Evolutionary conservation across 108 stramenopile species (phyloP).

Genomic region (Cafeteria roenbergensis): DNA sequence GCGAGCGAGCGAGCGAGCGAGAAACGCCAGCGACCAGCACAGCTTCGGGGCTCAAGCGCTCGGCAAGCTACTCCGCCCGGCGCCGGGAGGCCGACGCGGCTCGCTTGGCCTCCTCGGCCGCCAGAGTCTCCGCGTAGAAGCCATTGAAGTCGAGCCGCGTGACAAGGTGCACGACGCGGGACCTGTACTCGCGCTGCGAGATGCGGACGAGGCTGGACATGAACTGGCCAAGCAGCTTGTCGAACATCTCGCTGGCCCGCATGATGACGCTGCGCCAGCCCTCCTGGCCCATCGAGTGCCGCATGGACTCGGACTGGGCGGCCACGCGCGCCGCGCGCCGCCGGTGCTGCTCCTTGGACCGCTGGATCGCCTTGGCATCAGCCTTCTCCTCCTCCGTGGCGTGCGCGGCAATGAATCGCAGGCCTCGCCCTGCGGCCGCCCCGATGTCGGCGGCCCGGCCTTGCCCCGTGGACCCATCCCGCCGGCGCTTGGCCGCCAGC

Average conservation of each 20-base stretch:
- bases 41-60: too few species aligned
- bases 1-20: too few species aligned
- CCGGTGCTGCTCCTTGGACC: neutral
- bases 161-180: constrained; percentile 38
- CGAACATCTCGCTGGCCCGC: constrained; percentile 26
- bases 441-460: too few species aligned
- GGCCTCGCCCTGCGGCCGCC: constrained; percentile 10
- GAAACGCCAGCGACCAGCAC: too few species aligned
- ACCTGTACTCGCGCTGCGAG: constrained; percentile 28
- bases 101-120: too few species aligned
- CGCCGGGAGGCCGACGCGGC: too few species aligned
- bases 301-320: constrained; percentile 10
- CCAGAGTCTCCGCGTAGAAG: constrained; percentile 7
- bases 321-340: neutral
- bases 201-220: constrained; percentile 17
- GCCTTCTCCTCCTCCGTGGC: constrained; percentile 9
- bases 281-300: constrained; percentile 17
- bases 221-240: constrained; percentile 31
- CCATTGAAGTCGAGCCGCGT: constrained; percentile 46
- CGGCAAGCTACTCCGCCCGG: too few species aligned
- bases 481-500: neutral
- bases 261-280: constrained; percentile 22
- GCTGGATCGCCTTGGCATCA: neutral
- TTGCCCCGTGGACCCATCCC: too few species aligned
- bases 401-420: too few species aligned